Conservation (phyloP, 2,329 filamentous ascomycete genomes). For the Orbilia brochopaga region DNA sequence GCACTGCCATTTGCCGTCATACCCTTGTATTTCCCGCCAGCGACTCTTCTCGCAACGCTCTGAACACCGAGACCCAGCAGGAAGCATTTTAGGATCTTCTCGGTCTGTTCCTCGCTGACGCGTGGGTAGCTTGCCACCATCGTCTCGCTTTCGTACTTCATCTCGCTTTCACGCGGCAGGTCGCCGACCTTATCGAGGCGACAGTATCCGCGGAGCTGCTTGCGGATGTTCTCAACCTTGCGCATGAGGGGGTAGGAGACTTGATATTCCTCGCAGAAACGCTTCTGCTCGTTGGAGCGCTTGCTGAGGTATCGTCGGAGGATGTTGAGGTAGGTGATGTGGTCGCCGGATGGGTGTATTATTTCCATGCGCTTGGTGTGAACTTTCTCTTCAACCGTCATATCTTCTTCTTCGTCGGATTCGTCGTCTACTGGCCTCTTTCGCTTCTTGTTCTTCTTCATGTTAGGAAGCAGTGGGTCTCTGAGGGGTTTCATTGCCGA, state of each 20-base stretch:
- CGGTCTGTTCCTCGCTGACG: conserved; percentile 57
- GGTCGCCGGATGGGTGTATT: conserved; percentile 53
- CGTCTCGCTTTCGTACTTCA: conserved; percentile 48
- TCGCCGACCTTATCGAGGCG: conserved; percentile 38
- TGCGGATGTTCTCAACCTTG: conserved; percentile 46
- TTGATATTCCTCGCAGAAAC: conserved; percentile 53
- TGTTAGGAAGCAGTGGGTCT: conserved; percentile 20
- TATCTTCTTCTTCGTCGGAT: conserved; percentile 38
- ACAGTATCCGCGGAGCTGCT: conserved; percentile 49
- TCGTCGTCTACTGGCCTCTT: conserved; percentile 48
- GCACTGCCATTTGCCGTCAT: conserved; percentile 58
- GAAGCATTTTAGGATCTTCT: conserved; percentile 67
- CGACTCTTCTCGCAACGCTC: conserved; percentile 67
- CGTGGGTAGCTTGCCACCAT: conserved; percentile 42
- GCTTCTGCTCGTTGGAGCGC: conserved; percentile 51
- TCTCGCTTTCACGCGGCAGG: conserved; percentile 36
- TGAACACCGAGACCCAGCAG: conserved; percentile 65
- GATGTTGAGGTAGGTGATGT: conserved; percentile 54
- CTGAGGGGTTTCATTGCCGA: conserved; percentile 22
- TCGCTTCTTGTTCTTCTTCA: conserved; percentile 41
- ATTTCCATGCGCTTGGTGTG: conserved; percentile 51
- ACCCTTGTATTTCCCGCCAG: conserved; percentile 65
- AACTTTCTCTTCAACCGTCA: conserved; percentile 33
- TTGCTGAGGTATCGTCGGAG: conserved; percentile 51
- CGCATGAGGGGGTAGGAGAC: conserved; percentile 40